Percentiles rank a stretch among this genome's conserved stretches.
These are phyloP conservation scores for Paramecium tetraurelia DNA, from an alignment of 73 alveolate species.

Conservation along the genomic window DNA sequence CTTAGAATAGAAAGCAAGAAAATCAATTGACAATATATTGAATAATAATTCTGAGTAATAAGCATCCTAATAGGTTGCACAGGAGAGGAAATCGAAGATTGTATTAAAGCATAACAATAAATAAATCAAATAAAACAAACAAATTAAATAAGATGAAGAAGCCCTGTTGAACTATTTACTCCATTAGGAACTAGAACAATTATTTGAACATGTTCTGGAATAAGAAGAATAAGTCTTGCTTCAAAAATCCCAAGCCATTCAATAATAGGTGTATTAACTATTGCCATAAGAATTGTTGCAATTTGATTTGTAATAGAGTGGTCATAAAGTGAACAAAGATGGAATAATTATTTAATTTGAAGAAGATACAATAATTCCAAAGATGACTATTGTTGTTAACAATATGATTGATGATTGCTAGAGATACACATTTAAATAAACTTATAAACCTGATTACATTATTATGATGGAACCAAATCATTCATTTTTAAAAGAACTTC, in stretches of 20 bases:
- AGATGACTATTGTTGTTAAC: constrained; percentile 7
- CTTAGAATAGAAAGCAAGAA: background rate
- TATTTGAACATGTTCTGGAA: background rate
- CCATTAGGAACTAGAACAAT: background rate
- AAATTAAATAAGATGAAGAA: background rate
- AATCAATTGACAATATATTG: background rate
- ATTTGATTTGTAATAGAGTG: background rate
- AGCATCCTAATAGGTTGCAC: background rate
- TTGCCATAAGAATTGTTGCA: background rate
- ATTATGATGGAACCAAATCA: constrained; percentile 9
- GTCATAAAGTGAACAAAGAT: background rate
- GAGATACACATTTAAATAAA: background rate
- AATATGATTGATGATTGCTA: background rate
- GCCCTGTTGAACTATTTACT: background rate
- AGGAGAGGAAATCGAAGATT: background rate
- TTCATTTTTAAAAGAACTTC: background rate
- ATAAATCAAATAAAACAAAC: background rate
- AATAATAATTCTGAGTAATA: background rate
- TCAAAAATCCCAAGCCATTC: background rate
- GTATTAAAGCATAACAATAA: constrained; percentile 12
- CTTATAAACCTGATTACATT: constrained; percentile 1
- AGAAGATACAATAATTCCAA: background rate
- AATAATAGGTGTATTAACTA: background rate
- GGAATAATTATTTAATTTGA: background rate
- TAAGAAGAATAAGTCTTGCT: background rate